These are phyloP conservation scores for Neonectria magnoliae DNA, from an alignment of 2,329 filamentous ascomycete species.

Conservation along the genomic window DNA sequence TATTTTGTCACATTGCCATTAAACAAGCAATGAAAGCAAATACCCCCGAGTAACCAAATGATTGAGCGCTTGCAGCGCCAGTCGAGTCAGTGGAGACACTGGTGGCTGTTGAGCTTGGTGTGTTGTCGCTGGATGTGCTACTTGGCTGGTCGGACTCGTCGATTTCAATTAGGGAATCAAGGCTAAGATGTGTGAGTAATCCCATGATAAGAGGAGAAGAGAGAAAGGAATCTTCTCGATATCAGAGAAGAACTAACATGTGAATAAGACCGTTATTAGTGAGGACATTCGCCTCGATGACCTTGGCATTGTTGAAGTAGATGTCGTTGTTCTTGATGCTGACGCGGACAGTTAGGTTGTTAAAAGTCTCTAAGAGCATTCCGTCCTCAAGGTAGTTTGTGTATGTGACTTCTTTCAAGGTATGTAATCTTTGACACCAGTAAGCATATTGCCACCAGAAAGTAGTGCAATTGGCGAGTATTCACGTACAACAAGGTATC, in stretches of 20 bases:
- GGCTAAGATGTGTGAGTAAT: neutral
- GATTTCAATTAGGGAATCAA: neutral
- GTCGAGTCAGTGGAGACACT: neutral
- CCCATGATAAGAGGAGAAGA: neutral
- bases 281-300: conserved; percentile 33
- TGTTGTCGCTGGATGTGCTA: neutral
- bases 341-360: conserved; percentile 28
- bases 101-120: neutral
- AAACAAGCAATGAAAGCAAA: neutral
- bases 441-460: neutral
- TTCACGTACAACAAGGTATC: conserved; percentile 19
- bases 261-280: conserved; percentile 39
- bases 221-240: neutral
- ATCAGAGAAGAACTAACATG: conserved; percentile 21
- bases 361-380: conserved; percentile 27
- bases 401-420: conserved; percentile 33
- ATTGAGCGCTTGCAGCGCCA: neutral
- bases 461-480: no score
- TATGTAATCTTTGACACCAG: conserved; percentile 23
- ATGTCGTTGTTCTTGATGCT: conserved; percentile 27
- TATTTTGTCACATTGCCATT: neutral
- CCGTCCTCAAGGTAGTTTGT: conserved; percentile 30
- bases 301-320: conserved; percentile 39
- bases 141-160: neutral
- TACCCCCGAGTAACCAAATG: neutral